A percentile compares a stretch with the other conserved stretches of the same genome.
Evolutionary conservation across 441 rosid genomes (phyloP).

Genomic region (Dalechampia spathulata): DNA sequence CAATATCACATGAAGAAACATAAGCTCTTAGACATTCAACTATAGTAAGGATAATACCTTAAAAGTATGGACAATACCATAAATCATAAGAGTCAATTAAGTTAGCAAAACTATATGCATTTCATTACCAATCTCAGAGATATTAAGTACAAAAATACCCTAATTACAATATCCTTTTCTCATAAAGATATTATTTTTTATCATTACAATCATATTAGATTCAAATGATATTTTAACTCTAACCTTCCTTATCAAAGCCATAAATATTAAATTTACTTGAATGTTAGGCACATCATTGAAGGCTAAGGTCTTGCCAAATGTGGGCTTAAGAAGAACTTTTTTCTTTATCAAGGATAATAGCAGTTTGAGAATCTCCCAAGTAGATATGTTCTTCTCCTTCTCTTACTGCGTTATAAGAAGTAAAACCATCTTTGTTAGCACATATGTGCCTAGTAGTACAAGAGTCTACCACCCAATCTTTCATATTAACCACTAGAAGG

Average conservation of each 20-base stretch:
- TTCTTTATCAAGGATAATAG: neutral
- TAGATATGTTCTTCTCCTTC: too few species aligned
- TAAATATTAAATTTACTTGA: neutral
- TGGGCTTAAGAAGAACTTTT: neutral
- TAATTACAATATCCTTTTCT: neutral
- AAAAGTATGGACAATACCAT: too few species aligned
- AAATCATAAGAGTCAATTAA: too few species aligned
- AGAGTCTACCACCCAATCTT: neutral
- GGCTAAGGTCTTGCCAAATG: neutral
- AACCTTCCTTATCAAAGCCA: neutral
- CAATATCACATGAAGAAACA: too few species aligned
- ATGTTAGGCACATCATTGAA: slow-evolving; percentile 1
- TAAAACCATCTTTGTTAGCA: neutral
- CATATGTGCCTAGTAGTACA: neutral
- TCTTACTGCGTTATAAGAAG: too few species aligned
- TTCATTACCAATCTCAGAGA: neutral
- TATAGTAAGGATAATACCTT: too few species aligned
- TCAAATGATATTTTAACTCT: neutral
- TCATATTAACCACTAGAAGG: neutral
- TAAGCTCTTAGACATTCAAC: too few species aligned
- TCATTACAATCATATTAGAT: neutral
- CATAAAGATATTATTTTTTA: neutral
- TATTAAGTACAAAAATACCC: neutral
- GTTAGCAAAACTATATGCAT: neutral
- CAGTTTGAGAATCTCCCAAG: too few species aligned